phyloP scores from a whole-genome alignment of 1,284 basidiomycete species.

The Serendipita sp. region DNA sequence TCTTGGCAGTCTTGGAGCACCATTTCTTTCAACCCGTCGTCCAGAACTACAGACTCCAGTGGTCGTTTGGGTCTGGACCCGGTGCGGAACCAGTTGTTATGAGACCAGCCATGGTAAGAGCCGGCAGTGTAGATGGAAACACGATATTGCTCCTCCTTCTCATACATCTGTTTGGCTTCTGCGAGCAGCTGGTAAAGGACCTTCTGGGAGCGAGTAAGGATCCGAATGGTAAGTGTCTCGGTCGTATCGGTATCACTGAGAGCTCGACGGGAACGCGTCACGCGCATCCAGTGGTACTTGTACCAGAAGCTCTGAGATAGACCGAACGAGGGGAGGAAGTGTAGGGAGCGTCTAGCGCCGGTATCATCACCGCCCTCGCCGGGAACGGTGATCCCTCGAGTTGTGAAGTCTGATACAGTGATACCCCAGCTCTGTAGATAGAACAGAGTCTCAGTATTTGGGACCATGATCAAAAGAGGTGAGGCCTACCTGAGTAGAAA shows the following conservation, averaged over 20 bases:
- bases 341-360: slow-evolving; percentile 12
- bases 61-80: slow-evolving; percentile 48
- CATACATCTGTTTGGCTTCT: slow-evolving; percentile 41
- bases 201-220: slow-evolving; percentile 19
- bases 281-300: slow-evolving; percentile 13
- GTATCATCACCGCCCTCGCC: slow-evolving; percentile 25
- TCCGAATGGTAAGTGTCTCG: slow-evolving; percentile 10
- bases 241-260: slow-evolving; percentile 10
- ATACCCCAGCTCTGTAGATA: slow-evolving; percentile 1
- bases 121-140: slow-evolving; percentile 41
- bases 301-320: slow-evolving; percentile 15
- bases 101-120: slow-evolving; percentile 24
- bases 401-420: neutral
- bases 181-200: slow-evolving; percentile 37
- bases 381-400: slow-evolving; percentile 21
- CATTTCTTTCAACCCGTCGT: slow-evolving; percentile 47
- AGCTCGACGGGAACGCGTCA: slow-evolving; percentile 13
- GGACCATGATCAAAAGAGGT: neutral
- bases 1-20: slow-evolving; percentile 51
- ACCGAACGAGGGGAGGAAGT: slow-evolving; percentile 14
- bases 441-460: neutral
- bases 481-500: slow-evolving; percentile 18
- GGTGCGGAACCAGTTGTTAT: slow-evolving; percentile 38
- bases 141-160: slow-evolving; percentile 34
- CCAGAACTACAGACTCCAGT: slow-evolving; percentile 49